These are phyloP conservation scores for Xeromyces bisporus DNA, from an alignment of 495 filamentous ascomycete genomes.

Conservation along the genomic window DNA sequence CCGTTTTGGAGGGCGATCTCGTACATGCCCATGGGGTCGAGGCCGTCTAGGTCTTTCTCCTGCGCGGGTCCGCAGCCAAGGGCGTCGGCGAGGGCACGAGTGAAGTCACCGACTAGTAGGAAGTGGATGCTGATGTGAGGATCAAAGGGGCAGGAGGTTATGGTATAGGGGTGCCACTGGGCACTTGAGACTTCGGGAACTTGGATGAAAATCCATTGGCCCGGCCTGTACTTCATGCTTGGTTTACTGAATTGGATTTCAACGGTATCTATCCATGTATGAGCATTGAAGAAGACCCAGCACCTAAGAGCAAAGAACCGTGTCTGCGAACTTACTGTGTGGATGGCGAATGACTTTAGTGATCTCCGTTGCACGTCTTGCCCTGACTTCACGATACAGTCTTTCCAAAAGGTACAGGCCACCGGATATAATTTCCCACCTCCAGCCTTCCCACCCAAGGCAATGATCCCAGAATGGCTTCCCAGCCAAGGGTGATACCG, in stretches of 20 bases:
- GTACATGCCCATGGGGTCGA: constrained; percentile 94
- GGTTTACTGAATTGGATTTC: constrained; percentile 96
- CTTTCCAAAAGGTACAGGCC: constrained; percentile 74
- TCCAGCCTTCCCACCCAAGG: constrained; percentile 90
- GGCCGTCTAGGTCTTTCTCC: constrained; percentile 64
- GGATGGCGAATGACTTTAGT: constrained; percentile 89
- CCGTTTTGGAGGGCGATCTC: constrained; percentile 92
- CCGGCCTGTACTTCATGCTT: constrained; percentile 94
- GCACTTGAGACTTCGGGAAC: constrained; percentile 69
- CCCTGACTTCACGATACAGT: constrained; percentile 79
- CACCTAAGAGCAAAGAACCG: too few relatives aligned
- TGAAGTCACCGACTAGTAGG: constrained; percentile 94
- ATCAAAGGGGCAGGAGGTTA: constrained; percentile 94
- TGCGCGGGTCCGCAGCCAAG: constrained; percentile 79
- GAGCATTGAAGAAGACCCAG: neutral
- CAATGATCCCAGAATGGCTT: constrained; percentile 78
- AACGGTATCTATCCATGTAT: constrained; percentile 52
- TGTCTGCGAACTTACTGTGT: constrained; percentile 50
- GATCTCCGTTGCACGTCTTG: constrained; percentile 69
- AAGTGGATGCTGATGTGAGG: constrained; percentile 88
- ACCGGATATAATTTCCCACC: constrained; percentile 88
- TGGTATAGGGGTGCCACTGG: constrained; percentile 99
- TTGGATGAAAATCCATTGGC: constrained; percentile 95
- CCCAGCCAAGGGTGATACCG: constrained; percentile 72
- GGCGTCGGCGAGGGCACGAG: constrained; percentile 70